A percentile compares a stretch with the other conserved stretches of the same genome.
Evolutionary conservation across 2,329 filamentous ascomycete species (phyloP).

Genomic region (Coniella vitis): DNA sequence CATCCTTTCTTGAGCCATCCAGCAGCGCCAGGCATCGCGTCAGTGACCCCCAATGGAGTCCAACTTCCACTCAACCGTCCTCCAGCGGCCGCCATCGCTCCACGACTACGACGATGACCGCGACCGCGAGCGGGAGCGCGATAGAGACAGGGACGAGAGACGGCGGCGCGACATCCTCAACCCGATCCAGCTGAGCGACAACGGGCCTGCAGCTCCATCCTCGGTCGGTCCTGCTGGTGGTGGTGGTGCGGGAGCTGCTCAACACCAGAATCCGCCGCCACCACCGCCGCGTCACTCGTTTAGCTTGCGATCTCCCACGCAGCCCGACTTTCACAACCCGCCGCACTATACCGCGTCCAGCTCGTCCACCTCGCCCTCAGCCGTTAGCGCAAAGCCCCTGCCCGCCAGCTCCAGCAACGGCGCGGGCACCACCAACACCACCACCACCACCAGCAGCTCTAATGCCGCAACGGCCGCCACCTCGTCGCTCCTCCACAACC

Average conservation of each 20-base stretch:
- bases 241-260: neutral
- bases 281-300: constrained; percentile 37
- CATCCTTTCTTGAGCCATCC: no score
- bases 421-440: constrained; percentile 23
- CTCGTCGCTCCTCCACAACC: constrained; percentile 17
- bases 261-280: neutral
- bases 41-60: constrained; percentile 32
- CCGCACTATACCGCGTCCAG: constrained; percentile 25
- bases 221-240: neutral
- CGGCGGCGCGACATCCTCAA: constrained; percentile 43
- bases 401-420: constrained; percentile 19
- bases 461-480: constrained; percentile 8
- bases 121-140: constrained; percentile 25
- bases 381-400: no score
- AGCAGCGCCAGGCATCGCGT: no score
- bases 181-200: constrained; percentile 22
- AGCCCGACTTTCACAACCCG: constrained; percentile 30
- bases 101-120: constrained; percentile 33
- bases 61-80: constrained; percentile 43
- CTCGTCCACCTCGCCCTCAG: constrained; percentile 19
- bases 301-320: constrained; percentile 43
- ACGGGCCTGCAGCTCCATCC: neutral
- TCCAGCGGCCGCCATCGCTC: constrained; percentile 37
- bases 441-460: constrained; percentile 18
- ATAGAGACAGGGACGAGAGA: constrained; percentile 20